Percentiles rank a stretch among this genome's conserved stretches.
Evolutionary conservation across 257 asterid species (phyloP).

Genomic region (Datura wrightii): DNA sequence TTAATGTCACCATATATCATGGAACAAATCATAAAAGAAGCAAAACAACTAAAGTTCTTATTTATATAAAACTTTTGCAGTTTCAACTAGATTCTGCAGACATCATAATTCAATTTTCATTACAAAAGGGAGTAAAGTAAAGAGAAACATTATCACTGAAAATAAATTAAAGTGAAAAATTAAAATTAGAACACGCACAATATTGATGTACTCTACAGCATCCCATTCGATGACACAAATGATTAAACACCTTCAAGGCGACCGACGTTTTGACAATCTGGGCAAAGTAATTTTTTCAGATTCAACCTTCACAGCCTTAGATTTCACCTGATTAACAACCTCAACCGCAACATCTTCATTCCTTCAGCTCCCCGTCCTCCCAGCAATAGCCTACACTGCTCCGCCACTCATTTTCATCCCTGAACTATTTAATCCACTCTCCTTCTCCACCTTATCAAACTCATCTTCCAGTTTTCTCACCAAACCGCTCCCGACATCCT

Average conservation of each 20-base stretch:
- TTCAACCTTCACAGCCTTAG: slow-evolving; percentile 35
- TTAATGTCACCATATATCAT: not conserved
- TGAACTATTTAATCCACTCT: slow-evolving; percentile 29
- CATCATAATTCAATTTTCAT: not conserved
- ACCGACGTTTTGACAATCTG: slow-evolving; percentile 45
- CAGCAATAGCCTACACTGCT: slow-evolving; percentile 28
- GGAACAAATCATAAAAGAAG: not conserved
- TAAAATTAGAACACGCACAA: not conserved
- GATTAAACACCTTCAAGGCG: slow-evolving; percentile 40
- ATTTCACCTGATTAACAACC: slow-evolving; percentile 30
- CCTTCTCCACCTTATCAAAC: slow-evolving; percentile 75
- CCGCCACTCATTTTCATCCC: no score
- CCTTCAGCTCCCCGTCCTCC: slow-evolving; percentile 42
- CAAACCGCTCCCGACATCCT: slow-evolving; percentile 41
- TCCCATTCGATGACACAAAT: slow-evolving; percentile 11
- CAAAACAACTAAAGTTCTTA: not conserved
- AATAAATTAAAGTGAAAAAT: not conserved
- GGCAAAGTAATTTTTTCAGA: slow-evolving; percentile 60
- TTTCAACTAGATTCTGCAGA: not conserved
- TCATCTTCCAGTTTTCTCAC: slow-evolving; percentile 80
- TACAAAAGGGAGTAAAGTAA: not conserved
- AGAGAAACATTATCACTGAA: not conserved
- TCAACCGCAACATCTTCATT: slow-evolving; percentile 21
- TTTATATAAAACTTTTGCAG: not conserved
- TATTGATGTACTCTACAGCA: not conserved